Evolutionary conservation across 164 flowering plant species (phyloP).

Genomic region (Kingdonia uniflora): DNA sequence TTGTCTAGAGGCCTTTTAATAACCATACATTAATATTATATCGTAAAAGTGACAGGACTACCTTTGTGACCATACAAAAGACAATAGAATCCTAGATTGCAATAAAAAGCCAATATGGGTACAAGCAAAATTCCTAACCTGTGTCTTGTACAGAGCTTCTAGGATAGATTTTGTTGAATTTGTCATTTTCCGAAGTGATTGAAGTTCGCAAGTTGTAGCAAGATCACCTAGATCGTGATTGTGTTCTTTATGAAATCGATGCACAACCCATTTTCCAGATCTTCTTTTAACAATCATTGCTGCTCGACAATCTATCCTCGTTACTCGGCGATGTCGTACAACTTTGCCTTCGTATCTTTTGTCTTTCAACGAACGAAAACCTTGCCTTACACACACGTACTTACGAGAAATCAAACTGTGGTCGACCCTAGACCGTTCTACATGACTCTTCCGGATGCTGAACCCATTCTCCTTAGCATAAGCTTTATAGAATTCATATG

Average conservation of each 20-base stretch:
- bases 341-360: constrained; percentile 13
- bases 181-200: constrained; percentile 16
- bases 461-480: constrained; percentile 17
- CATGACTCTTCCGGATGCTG: constrained; percentile 13
- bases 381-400: constrained; percentile 16
- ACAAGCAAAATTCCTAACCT: constrained; percentile 3
- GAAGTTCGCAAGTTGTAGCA: constrained; percentile 12
- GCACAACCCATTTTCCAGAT: constrained; percentile 12
- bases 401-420: constrained; percentile 13
- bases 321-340: constrained; percentile 15
- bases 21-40: too few relatives aligned
- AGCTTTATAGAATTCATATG: constrained; percentile 13
- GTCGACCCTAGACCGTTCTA: constrained; percentile 18
- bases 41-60: too few relatives aligned
- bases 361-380: constrained; percentile 15
- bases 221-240: constrained; percentile 14
- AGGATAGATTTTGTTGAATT: constrained; percentile 12
- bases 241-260: constrained; percentile 15
- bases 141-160: constrained; percentile 12
- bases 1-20: too few relatives aligned
- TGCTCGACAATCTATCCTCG: constrained; percentile 16
- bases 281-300: constrained; percentile 15
- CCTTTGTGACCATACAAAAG: too few relatives aligned
- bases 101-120: background rate
- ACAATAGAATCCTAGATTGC: background rate